These are phyloP conservation scores for Termitomyces sp. DNA, from an alignment of 768 basidiomycete genomes.

Conservation along the genomic window DNA sequence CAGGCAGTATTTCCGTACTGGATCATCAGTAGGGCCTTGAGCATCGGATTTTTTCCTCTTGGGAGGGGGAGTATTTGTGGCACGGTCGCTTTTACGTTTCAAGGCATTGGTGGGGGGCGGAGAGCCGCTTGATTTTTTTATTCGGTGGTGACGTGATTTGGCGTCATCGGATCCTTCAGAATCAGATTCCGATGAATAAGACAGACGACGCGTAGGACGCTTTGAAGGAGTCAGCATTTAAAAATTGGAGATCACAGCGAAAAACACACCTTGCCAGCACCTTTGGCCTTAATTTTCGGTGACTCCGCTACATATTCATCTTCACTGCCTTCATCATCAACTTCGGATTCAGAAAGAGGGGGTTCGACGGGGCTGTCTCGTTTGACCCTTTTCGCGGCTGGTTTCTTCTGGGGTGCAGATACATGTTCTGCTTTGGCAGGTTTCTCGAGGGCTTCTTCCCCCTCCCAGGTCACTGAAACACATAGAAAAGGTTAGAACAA, in stretches of 20 bases:
- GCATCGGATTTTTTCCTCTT: slow-evolving; percentile 49
- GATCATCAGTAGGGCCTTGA: slow-evolving; percentile 55
- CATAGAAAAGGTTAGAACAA: slow-evolving; percentile 22
- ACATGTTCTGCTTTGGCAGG: slow-evolving; percentile 26
- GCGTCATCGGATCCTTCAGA: slow-evolving; percentile 33
- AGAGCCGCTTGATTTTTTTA: slow-evolving; percentile 28
- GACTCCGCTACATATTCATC: slow-evolving; percentile 70
- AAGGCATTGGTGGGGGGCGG: slow-evolving; percentile 33
- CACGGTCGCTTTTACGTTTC: slow-evolving; percentile 57
- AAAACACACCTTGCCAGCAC: slow-evolving; percentile 46
- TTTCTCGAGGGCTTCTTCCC: slow-evolving; percentile 55
- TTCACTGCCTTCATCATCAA: slow-evolving; percentile 53
- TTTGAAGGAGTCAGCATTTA: slow-evolving; percentile 21
- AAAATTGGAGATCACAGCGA: slow-evolving; percentile 9
- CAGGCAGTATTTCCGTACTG: slow-evolving; percentile 77
- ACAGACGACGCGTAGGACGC: slow-evolving; percentile 43
- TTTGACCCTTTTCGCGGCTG: slow-evolving; percentile 24
- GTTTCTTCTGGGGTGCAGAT: slow-evolving; percentile 31
- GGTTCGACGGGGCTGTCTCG: slow-evolving; percentile 20
- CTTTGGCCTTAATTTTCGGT: slow-evolving; percentile 32
- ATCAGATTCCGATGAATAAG: slow-evolving; percentile 43
- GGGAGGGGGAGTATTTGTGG: slow-evolving; percentile 36
- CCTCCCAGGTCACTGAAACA: slow-evolving; percentile 72
- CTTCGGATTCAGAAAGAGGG: slow-evolving; percentile 44
- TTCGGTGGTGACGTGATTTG: slow-evolving; percentile 28